A percentile compares a stretch with the other conserved stretches of the same genome.
These are phyloP conservation scores for Arthrobotrys entomopaga DNA, from an alignment of 2,329 filamentous ascomycete genomes.

Conservation along the genomic window DNA sequence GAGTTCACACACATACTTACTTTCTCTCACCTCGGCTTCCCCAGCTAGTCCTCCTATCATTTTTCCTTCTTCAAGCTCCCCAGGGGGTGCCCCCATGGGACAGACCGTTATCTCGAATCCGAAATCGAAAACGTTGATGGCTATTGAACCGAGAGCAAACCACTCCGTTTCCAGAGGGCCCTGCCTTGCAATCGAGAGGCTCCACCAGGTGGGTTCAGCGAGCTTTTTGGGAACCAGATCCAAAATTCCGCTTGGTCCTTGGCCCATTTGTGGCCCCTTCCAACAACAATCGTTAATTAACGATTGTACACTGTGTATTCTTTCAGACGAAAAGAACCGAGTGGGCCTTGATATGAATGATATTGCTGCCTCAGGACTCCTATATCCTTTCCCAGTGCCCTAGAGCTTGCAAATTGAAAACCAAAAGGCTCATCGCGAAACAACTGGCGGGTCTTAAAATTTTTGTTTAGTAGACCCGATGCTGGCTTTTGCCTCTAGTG, in stretches of 20 bases:
- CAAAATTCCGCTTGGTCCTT: conserved; percentile 48
- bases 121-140: conserved; percentile 29
- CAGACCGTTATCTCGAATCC: conserved; percentile 49
- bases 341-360: background rate
- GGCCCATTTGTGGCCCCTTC: conserved; percentile 23
- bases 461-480: conserved; percentile 25
- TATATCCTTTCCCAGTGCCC: conserved; percentile 7
- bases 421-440: conserved; percentile 54
- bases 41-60: conserved; percentile 23
- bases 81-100: conserved; percentile 34
- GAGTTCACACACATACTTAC: conserved; percentile 40
- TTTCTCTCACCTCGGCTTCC: conserved; percentile 14
- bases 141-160: conserved; percentile 52
- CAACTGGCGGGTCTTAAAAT: conserved; percentile 31
- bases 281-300: background rate
- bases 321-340: conserved; percentile 13
- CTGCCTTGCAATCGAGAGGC: conserved; percentile 45
- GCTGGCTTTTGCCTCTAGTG: conserved; percentile 48
- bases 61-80: conserved; percentile 41
- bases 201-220: conserved; percentile 46
- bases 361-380: conserved; percentile 15
- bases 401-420: conserved; percentile 29
- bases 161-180: conserved; percentile 32
- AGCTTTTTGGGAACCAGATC: conserved; percentile 55
- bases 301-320: conserved; percentile 14